Conservation (phyloP, 495 filamentous ascomycete species). For the Penicillium subrubescens region DNA sequence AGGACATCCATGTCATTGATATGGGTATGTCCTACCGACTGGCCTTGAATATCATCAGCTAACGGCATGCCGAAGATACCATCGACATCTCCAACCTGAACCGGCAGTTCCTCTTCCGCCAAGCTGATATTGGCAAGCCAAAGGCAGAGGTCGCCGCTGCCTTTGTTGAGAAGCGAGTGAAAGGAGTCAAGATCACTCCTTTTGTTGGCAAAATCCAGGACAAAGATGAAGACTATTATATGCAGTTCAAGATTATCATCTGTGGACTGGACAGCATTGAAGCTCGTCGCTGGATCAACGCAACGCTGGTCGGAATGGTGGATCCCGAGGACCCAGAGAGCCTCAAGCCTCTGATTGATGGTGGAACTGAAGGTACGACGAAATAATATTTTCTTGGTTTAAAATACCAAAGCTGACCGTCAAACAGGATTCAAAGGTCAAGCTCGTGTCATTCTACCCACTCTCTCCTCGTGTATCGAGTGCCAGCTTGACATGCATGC, state of each 20-base stretch:
- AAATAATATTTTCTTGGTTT: neutral
- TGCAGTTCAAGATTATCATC: constrained; percentile 91
- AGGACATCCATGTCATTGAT: constrained; percentile 97
- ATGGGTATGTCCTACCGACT: constrained; percentile 65
- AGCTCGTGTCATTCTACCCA: constrained; percentile 88
- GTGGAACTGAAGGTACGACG: constrained; percentile 82
- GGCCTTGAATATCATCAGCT: neutral
- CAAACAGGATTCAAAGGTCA: constrained; percentile 89
- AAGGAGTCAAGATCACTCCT: constrained; percentile 88
- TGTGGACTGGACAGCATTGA: constrained; percentile 99
- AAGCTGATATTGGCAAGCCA: constrained; percentile 86
- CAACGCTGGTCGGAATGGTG: constrained; percentile 87
- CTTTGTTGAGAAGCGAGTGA: constrained; percentile 86
- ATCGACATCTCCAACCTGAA: constrained; percentile 99
- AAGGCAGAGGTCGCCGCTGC: constrained; percentile 92
- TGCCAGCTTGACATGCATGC: constrained; percentile 99
- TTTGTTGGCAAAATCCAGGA: constrained; percentile 96
- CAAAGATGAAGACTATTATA: constrained; percentile 96
- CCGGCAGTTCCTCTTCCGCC: constrained; percentile 94
- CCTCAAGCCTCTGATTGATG: constrained; percentile 91
- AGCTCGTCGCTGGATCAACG: constrained; percentile 97
- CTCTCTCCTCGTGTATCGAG: constrained; percentile 92
- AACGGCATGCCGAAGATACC: constrained; percentile 61
- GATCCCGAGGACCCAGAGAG: constrained; percentile 76
- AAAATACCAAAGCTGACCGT: constrained; percentile 16